phyloP scores from a whole-genome alignment of 352 stramenopile species.

The Pythium aristosporum region DNA sequence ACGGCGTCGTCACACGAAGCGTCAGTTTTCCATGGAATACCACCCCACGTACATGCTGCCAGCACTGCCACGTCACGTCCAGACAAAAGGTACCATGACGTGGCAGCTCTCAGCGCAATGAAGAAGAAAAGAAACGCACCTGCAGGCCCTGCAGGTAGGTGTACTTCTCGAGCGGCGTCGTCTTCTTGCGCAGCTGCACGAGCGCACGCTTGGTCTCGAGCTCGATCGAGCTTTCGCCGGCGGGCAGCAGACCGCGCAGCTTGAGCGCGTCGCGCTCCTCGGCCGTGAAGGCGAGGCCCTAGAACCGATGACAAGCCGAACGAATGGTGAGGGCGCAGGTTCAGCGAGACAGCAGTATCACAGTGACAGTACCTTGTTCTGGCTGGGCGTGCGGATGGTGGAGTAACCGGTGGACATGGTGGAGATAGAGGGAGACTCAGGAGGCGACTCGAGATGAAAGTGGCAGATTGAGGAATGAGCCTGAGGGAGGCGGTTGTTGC shows the following conservation, averaged over 20 bases:
- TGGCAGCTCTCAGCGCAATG: neutral
- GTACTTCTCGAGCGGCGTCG: constrained; percentile 92
- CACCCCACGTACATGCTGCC: neutral
- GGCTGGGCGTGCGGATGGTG: constrained; percentile 81
- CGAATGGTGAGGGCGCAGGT: neutral
- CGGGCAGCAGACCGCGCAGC: constrained; percentile 91
- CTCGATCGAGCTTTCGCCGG: constrained; percentile 75
- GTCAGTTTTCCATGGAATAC: neutral
- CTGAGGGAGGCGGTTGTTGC: constrained; percentile 3
- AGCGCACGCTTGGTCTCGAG: constrained; percentile 90
- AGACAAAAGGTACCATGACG: neutral
- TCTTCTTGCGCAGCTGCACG: constrained; percentile 77
- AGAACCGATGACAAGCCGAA: neutral
- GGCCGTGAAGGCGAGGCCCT: constrained; percentile 89
- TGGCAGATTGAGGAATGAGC: constrained; percentile 21
- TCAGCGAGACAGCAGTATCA: neutral
- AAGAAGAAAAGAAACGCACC: constrained; percentile 13
- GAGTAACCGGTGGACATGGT: constrained; percentile 48
- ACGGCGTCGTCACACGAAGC: constrained; percentile 12
- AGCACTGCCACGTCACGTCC: neutral
- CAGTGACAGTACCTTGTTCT: constrained; percentile 79
- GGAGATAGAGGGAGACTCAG: neutral
- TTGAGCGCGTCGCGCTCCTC: constrained; percentile 86
- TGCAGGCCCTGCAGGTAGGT: constrained; percentile 90
- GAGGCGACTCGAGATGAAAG: neutral